Base-by-base conservation (phyloP, 2,329 filamentous ascomycete genomes). In the Pseudonectria foliicola region DNA sequence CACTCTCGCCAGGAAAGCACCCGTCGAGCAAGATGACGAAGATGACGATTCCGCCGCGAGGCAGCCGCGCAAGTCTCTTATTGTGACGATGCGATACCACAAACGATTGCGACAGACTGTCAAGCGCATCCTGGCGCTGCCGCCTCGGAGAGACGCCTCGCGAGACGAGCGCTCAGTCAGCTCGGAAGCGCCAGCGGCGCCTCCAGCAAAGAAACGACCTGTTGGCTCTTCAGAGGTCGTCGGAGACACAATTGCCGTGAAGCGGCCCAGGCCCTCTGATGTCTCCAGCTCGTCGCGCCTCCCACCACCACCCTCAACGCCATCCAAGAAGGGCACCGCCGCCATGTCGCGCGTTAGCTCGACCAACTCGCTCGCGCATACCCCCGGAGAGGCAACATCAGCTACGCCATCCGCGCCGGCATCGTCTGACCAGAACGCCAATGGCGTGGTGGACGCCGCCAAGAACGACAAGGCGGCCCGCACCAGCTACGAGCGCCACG, bases 291-390 rank as follows among this genome's bases (percentile, higher is more conserved):
- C 55, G 5, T 45, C 54, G 15, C 55, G 60, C 31, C 46, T 61
- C 11, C 47, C 60, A 11, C 53, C 58, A 2, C 70, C 71, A 2
- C 68, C 70, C 0, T 66, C 68, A 3, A 77, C 73, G 1, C 73
- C 73, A 0, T 65, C 70, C 8, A 75, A 68, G 42, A 73, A 64
- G 36, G 57, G 62, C 2, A 60, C 67, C 11, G 60, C 63, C 2
- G 54, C 69, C 36, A 75, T 75, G 70, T 71, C 66, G 5, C 68
- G 72, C 4, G 70, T 67, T 24, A 63, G 69, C 33, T 75, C 73
- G 1, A 72, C 56, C 50, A 72, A 69, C 47, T 76, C 72, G 1
- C 60, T 70, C 39, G 65, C 62, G 7, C 61, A 68, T 27, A 76
- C 73, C 1, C 72, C 73, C 0, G 68, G 70, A 13, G 67, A 68